Evolutionary conservation across 805 yeast genomes (phyloP).

Genomic region (Spathaspora sp.): DNA sequence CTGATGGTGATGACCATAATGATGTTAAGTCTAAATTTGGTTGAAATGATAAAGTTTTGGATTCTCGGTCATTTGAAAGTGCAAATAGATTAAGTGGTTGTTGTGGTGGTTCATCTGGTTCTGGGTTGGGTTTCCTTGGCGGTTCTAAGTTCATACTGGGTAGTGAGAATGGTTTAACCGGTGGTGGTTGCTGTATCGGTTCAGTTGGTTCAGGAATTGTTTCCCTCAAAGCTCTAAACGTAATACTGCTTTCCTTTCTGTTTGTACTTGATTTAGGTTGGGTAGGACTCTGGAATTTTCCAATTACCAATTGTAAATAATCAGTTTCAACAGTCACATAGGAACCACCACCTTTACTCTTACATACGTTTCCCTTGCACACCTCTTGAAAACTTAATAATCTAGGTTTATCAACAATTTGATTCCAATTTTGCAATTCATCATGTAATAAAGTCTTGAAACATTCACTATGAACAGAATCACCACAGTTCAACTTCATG

Average conservation of each 20-base stretch:
- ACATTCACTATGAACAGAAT: conserved; percentile 58
- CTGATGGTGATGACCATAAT: neutral
- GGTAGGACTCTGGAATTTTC: neutral
- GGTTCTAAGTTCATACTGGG: neutral
- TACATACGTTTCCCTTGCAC: conserved; percentile 5
- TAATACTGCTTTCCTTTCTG: neutral
- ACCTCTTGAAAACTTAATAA: neutral
- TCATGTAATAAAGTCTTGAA: conserved; percentile 24
- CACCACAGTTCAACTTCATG: conserved; percentile 51
- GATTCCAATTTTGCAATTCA: neutral
- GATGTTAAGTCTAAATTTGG: neutral
- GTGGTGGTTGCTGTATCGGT: neutral
- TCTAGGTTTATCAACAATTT: neutral
- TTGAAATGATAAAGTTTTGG: conserved; percentile 1
- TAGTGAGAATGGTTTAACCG: neutral
- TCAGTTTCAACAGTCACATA: neutral
- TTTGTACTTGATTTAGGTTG: neutral
- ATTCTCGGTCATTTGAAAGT: conserved; percentile 12
- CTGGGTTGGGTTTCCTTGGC: no score
- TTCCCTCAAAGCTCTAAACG: neutral
- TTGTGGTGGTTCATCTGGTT: neutral
- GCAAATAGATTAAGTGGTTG: neutral
- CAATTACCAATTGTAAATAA: neutral
- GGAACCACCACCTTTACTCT: neutral
- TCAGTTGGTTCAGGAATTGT: neutral